These are phyloP conservation scores for Delonix regia DNA, from an alignment of 306 rosid genomes.

Conservation along the genomic window DNA sequence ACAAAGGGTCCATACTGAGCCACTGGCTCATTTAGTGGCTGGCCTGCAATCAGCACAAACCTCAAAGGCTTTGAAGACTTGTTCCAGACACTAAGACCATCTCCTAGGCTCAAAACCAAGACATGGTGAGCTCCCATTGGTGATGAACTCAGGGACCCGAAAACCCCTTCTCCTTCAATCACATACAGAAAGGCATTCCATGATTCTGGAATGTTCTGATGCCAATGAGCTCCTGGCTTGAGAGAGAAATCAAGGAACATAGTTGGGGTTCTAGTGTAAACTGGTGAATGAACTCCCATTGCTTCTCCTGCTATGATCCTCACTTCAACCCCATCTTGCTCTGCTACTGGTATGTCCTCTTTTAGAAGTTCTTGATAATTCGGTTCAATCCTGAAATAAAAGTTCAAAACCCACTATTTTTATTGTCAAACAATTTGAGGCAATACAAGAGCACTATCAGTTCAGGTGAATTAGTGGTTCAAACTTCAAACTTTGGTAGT, in stretches of 20 bases:
- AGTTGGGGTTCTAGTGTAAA: slow-evolving; percentile 85
- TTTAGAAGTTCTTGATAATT: slow-evolving; percentile 76
- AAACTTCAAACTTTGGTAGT: slow-evolving; percentile 16
- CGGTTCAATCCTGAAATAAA: slow-evolving; percentile 77
- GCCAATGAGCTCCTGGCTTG: slow-evolving; percentile 59
- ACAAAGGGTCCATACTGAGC: slow-evolving; percentile 94
- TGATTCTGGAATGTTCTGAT: slow-evolving; percentile 72
- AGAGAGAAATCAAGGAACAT: slow-evolving; percentile 79
- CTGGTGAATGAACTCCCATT: slow-evolving; percentile 76
- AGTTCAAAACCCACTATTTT: not conserved
- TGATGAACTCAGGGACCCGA: slow-evolving; percentile 57
- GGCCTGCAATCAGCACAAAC: slow-evolving; percentile 73
- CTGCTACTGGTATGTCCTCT: slow-evolving; percentile 63
- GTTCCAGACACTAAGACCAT: slow-evolving; percentile 81
- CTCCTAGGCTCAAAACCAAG: slow-evolving; percentile 73
- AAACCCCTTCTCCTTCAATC: slow-evolving; percentile 83
- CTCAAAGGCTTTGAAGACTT: slow-evolving; percentile 68
- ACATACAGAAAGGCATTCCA: slow-evolving; percentile 86
- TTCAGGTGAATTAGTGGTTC: slow-evolving; percentile 2
- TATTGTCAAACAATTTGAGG: not conserved
- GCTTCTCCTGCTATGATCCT: slow-evolving; percentile 86
- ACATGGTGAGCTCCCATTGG: slow-evolving; percentile 59
- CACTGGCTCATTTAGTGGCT: slow-evolving; percentile 84
- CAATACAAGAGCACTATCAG: not conserved
- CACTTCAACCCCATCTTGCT: slow-evolving; percentile 80